A percentile compares a stretch with the other conserved stretches of the same genome.
Evolutionary conservation across 2,329 filamentous ascomycete genomes (phyloP).

Genomic region (Sporothrix euskadiensis): DNA sequence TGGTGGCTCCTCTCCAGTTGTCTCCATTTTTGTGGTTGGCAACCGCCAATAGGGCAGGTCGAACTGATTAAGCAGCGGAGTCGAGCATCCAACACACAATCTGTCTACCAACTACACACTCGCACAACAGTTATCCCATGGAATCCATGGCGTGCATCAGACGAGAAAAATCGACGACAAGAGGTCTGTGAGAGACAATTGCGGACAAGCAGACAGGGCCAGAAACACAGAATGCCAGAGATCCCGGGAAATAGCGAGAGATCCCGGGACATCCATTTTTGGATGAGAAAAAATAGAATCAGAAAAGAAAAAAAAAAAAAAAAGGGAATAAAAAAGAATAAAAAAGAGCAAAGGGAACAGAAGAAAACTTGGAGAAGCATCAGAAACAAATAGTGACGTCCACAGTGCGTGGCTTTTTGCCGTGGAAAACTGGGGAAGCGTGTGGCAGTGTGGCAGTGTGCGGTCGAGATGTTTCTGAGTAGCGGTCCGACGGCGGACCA

Average conservation of each 20-base stretch:
- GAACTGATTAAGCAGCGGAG: background rate
- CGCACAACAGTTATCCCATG: background rate
- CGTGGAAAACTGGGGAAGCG: background rate
- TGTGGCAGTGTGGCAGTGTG: background rate
- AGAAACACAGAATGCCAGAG: background rate
- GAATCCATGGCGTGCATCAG: background rate
- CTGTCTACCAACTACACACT: background rate
- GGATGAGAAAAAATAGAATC: no score
- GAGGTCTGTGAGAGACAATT: background rate
- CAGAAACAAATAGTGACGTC: background rate
- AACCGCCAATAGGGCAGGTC: constrained; percentile 1
- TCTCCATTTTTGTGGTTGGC: background rate
- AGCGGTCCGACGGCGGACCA: background rate
- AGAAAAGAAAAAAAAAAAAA: no score
- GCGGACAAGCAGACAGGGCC: background rate
- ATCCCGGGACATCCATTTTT: background rate
- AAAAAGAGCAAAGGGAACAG: background rate
- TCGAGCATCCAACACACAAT: no score
- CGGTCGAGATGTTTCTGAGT: background rate
- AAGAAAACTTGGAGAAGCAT: background rate
- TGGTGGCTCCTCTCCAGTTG: background rate
- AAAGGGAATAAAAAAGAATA: no score
- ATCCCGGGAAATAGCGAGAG: constrained; percentile 1
- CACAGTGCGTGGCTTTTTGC: constrained; percentile 5
- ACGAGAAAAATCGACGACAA: background rate